phyloP scores from a whole-genome alignment of 805 yeast genomes.

The Myxozyma neotropica region DNA sequence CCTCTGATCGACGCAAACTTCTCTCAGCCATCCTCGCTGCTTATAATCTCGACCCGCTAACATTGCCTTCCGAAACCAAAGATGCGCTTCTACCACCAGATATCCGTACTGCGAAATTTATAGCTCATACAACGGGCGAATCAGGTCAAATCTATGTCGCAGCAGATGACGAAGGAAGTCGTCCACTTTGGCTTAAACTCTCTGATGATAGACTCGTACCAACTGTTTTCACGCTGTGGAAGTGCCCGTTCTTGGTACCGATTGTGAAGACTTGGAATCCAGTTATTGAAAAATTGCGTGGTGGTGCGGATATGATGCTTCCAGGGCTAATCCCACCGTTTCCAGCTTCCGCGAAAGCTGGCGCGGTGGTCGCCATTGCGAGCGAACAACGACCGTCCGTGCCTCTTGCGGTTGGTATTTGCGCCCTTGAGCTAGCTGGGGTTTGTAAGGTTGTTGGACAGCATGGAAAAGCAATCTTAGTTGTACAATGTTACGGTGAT shows the following conservation, averaged over 20 bases:
- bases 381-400: conserved; percentile 61
- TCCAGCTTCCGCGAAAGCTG: conserved; percentile 52
- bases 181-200: conserved; percentile 73
- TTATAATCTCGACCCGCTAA: conserved; percentile 44
- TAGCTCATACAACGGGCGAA: conserved; percentile 49
- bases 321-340: conserved; percentile 57
- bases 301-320: conserved; percentile 67
- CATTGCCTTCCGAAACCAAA: conserved; percentile 49
- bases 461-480: conserved; percentile 76
- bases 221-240: conserved; percentile 73
- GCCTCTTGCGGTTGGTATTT: conserved; percentile 71
- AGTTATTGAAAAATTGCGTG: conserved; percentile 68
- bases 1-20: conserved; percentile 72
- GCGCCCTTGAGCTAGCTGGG: conserved; percentile 52
- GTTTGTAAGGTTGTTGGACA: conserved; percentile 50
- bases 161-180: conserved; percentile 51
- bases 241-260: conserved; percentile 66
- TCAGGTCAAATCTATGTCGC: conserved; percentile 68
- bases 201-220: conserved; percentile 54
- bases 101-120: conserved; percentile 66
- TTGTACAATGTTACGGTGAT: conserved; percentile 71
- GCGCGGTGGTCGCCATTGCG: conserved; percentile 71
- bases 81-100: conserved; percentile 52
- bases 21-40: conserved; percentile 48
- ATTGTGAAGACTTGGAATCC: conserved; percentile 68